Evolutionary conservation across 495 filamentous ascomycete species (phyloP).

Genomic region (Oidiodendron maius): DNA sequence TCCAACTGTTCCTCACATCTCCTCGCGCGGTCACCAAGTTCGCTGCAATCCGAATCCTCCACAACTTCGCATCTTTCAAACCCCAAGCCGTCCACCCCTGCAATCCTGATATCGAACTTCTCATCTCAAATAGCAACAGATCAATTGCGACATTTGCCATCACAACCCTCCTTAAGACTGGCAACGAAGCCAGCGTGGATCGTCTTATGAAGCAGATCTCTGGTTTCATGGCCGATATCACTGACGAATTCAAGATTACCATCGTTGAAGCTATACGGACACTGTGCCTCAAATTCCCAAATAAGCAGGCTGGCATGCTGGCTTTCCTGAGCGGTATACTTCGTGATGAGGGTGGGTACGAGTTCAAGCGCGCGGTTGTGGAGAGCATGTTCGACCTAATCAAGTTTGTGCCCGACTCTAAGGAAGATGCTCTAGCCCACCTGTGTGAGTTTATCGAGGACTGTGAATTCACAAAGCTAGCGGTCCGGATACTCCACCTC

Average conservation of each 20-base stretch:
- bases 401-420: constrained; percentile 96
- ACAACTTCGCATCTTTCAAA: constrained; percentile 92
- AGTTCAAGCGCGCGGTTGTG: constrained; percentile 95
- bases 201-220: constrained; percentile 98
- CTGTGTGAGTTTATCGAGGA: constrained; percentile 99
- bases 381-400: constrained; percentile 99
- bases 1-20: constrained; percentile 96
- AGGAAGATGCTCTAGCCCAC: constrained; percentile 94
- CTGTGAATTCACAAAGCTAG: constrained; percentile 98
- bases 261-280: constrained; percentile 98
- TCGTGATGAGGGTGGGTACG: constrained; percentile 94
- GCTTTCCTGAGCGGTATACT: constrained; percentile 91
- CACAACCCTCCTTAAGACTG: constrained; percentile 94
- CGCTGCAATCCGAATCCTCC: constrained; percentile 92
- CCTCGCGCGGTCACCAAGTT: constrained; percentile 96
- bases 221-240: constrained; percentile 95
- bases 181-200: constrained; percentile 95
- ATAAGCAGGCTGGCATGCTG: constrained; percentile 97
- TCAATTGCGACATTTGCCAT: constrained; percentile 98
- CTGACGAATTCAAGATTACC: constrained; percentile 98
- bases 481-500: constrained; percentile 89
- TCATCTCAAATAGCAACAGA: constrained; percentile 94
- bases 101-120: constrained; percentile 92
- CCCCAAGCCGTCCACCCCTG: constrained; percentile 87
- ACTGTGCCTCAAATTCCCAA: constrained; percentile 93